Evolutionary conservation across 495 filamentous ascomycete species (phyloP).

Genomic region (Aspergillus heteromorphus): DNA sequence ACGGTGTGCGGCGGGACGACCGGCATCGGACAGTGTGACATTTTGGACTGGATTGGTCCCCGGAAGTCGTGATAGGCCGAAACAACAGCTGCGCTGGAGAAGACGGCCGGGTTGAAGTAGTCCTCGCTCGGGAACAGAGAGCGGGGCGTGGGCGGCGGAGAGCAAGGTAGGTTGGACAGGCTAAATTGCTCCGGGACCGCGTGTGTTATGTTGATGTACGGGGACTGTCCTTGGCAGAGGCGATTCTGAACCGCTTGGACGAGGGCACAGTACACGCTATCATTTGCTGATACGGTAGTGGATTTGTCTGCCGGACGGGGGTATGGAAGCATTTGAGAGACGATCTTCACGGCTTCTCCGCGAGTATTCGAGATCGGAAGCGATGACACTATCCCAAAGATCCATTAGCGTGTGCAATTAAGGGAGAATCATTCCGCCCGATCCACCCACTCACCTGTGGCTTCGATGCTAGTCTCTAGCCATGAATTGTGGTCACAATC

Average conservation of each 20-base stretch:
- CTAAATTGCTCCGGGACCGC: conserved; percentile 59
- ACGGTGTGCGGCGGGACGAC: conserved; percentile 61
- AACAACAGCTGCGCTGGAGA: conserved; percentile 54
- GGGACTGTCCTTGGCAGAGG: conserved; percentile 38
- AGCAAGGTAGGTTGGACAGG: conserved; percentile 55
- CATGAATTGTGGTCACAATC: conserved; percentile 37
- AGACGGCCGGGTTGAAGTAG: conserved; percentile 53
- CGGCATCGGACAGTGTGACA: conserved; percentile 48
- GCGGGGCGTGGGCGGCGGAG: conserved; percentile 55
- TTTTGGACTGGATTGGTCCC: conserved; percentile 34
- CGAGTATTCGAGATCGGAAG: conserved; percentile 29
- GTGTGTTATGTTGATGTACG: conserved; percentile 59
- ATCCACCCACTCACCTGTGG: conserved; percentile 30
- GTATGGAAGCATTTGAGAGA: conserved; percentile 60
- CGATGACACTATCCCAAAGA: conserved; percentile 29
- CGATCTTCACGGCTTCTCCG: conserved; percentile 47
- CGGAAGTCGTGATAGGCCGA: conserved; percentile 51
- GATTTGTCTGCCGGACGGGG: conserved; percentile 47
- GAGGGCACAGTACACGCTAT: conserved; percentile 43
- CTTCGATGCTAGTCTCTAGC: conserved; percentile 41
- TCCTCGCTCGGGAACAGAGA: conserved; percentile 40
- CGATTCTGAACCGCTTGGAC: conserved; percentile 50
- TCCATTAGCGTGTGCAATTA: neutral
- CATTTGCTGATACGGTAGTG: conserved; percentile 25
- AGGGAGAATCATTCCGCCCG: neutral